Base-by-base conservation (phyloP, 2,329 filamentous ascomycete genomes). In the Talaromyces sp. region DNA sequence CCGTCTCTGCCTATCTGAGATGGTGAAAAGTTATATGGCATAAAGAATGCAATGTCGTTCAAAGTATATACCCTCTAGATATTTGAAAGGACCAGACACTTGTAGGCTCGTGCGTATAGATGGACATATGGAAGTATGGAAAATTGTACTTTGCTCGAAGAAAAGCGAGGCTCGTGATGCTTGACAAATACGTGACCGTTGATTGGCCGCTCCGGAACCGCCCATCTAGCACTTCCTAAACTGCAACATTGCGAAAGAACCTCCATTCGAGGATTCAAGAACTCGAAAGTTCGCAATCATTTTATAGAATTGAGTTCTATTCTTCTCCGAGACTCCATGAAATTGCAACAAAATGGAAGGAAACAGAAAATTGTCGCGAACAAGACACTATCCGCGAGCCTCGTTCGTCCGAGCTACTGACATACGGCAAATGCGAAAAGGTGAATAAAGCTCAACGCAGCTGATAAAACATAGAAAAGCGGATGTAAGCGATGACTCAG, bases 361-460 rank as follows among this genome's bases (percentile, higher is more conserved):
- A 52, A 52, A 52, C n/a, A 14, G 48, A 5, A 52, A 7, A n/a
- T 21, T 52, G 11, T 33, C 48, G 18, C 14, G 25, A 50, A 50
- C 46, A 9, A 48, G 46, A 28, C 23, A 31, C 46, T 28, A 50
- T n/a, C 46, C 14, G 25, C 48, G 5, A 52, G 28, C 33, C 48
- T 28, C 28, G n/a, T 35, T 35, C 48, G 48, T 52, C 48, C 48
- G 48, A 52, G 25, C 56, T 58, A 59, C 31, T 33, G 57, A 50
- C 42, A 59, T 28, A 25, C 9, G 42, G 31, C 16, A 59, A 18
- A 59, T 48, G 35, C 21, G 35, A 21, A 21, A 59, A 31, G 5
- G 48, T 5, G 48, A 52, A 33, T 5, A 21, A 44, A 21, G 21
- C 11, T 16, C 25, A 50, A 28, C 1, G 11, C 7, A 42, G 23